Conservation (phyloP, 1,139 yeast genomes). For the Debaryomyces udenii region DNA sequence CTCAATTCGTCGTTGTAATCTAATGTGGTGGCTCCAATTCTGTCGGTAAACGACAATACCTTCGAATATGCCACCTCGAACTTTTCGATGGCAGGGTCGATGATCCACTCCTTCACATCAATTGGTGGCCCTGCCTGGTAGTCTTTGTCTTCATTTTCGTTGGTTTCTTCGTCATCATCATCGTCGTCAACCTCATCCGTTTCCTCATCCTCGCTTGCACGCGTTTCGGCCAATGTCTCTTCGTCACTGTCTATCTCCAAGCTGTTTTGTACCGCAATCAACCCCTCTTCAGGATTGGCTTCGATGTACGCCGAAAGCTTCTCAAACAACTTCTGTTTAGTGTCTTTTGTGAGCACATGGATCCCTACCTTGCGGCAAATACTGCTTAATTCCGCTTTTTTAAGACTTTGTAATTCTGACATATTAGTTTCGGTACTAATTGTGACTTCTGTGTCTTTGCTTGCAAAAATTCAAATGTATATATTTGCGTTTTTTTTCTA, state of each 20-base stretch:
- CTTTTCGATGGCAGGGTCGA: constrained; percentile 42
- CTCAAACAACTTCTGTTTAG: constrained; percentile 46
- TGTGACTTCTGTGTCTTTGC: background rate
- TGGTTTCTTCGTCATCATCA: constrained; percentile 28
- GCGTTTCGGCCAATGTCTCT: constrained; percentile 21
- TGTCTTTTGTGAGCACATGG: constrained; percentile 40
- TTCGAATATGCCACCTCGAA: constrained; percentile 32
- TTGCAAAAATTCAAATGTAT: constrained; percentile 1
- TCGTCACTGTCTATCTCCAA: constrained; percentile 23
- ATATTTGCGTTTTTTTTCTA: constrained; percentile 2
- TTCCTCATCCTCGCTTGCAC: constrained; percentile 27
- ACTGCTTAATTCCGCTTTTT: constrained; percentile 43
- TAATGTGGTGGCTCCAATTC: constrained; percentile 42
- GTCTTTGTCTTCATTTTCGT: constrained; percentile 32
- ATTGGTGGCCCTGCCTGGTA: constrained; percentile 46
- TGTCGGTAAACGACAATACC: constrained; percentile 41
- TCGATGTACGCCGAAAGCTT: constrained; percentile 43
- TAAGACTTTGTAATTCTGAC: constrained; percentile 34
- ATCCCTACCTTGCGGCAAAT: constrained; percentile 41
- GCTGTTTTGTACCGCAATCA: constrained; percentile 28
- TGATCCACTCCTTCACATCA: constrained; percentile 39
- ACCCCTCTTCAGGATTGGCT: constrained; percentile 42
- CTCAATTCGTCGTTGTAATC: constrained; percentile 50
- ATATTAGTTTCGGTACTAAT: constrained; percentile 15
- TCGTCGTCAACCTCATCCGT: constrained; percentile 26